phyloP scores from a whole-genome alignment of 805 yeast species.

The fission yeast (Schizosaccharomyces pombe) region DNA sequence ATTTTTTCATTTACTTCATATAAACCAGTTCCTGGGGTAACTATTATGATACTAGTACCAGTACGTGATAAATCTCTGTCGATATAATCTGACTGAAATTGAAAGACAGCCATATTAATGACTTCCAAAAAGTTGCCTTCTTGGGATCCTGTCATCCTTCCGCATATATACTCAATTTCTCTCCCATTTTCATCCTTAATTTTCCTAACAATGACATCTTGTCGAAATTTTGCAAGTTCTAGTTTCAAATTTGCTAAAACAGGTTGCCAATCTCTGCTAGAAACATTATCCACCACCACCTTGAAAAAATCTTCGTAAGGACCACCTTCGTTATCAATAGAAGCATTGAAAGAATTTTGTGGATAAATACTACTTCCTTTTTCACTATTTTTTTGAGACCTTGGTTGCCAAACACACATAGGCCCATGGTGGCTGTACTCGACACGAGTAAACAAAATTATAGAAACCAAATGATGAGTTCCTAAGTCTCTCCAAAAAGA shows the following conservation, averaged over 20 bases:
- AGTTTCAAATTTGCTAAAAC: slow-evolving; percentile 69
- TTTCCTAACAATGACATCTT: slow-evolving; percentile 37
- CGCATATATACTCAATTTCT: slow-evolving; percentile 20
- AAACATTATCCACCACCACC: slow-evolving; percentile 87
- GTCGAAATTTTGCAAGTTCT: slow-evolving; percentile 63
- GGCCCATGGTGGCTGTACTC: slow-evolving; percentile 19
- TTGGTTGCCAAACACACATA: background rate
- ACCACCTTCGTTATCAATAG: background rate
- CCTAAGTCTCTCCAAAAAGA: slow-evolving; percentile 67
- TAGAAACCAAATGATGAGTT: slow-evolving; percentile 76
- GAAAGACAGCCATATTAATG: slow-evolving; percentile 55
- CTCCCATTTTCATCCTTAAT: slow-evolving; percentile 17
- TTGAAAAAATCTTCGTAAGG: slow-evolving; percentile 42
- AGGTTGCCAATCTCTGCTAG: slow-evolving; percentile 67
- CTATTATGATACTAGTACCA: slow-evolving; percentile 65
- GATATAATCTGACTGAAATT: slow-evolving; percentile 51
- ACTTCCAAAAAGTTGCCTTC: slow-evolving; percentile 82
- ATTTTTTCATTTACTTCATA: slow-evolving; percentile 74
- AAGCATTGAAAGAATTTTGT: background rate
- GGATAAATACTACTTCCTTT: too few species aligned
- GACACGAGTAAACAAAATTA: slow-evolving; percentile 66
- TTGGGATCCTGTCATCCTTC: slow-evolving; percentile 57
- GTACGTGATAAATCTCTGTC: slow-evolving; percentile 77
- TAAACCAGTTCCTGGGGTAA: slow-evolving; percentile 82
- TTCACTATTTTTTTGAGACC: background rate